Conservation (phyloP, 768 basidiomycete species). For the Tulasnella sp. region DNA sequence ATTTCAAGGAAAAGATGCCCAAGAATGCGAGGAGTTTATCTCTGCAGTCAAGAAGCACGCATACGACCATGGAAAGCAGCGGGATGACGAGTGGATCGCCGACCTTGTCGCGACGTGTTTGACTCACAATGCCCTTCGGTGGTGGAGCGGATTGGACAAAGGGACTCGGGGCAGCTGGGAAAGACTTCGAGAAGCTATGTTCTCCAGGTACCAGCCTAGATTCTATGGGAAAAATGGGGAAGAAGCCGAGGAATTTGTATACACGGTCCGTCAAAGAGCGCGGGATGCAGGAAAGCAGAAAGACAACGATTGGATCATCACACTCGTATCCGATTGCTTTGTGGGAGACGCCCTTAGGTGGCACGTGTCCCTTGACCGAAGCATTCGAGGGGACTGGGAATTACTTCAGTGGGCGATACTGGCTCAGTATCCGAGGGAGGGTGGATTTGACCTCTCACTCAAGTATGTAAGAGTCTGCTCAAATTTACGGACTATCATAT, state of each 20-base stretch:
- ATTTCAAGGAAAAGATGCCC: no score
- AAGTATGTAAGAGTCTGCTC: no score
- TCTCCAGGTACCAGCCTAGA: neutral
- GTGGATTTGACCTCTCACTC: no score
- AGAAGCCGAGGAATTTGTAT: neutral
- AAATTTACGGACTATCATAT: no score
- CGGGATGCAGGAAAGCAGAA: no score
- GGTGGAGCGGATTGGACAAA: neutral
- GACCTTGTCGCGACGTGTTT: neutral
- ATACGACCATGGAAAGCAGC: conserved; percentile 8
- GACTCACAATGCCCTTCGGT: neutral
- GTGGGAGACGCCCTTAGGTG: neutral
- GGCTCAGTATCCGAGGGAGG: no score
- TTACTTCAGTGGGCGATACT: no score
- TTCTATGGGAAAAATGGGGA: neutral
- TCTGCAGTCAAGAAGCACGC: neutral
- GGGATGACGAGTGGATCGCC: neutral
- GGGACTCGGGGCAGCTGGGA: neutral
- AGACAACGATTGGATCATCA: no score
- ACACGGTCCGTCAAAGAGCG: neutral
- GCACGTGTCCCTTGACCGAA: neutral
- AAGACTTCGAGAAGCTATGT: neutral
- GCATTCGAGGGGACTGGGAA: no score
- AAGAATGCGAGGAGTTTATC: no score
- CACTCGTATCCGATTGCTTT: no score